Evolutionary conservation across 805 yeast genomes (phyloP).

Genomic region (Pichia insulana): DNA sequence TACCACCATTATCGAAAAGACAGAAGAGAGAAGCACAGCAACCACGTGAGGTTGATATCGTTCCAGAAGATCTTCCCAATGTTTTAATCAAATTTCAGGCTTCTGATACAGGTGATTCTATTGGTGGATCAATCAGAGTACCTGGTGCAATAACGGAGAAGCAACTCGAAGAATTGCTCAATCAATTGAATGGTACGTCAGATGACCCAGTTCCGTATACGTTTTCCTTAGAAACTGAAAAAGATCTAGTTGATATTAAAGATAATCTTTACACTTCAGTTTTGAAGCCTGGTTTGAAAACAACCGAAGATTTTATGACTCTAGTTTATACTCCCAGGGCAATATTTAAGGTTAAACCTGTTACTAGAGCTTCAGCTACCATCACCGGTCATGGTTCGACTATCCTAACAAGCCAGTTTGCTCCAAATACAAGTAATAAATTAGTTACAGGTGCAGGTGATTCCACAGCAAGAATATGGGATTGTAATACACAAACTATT

Average conservation of each 20-base stretch:
- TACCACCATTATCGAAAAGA: conserved; percentile 91
- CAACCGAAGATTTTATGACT: conserved; percentile 90
- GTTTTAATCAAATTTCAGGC: conserved; percentile 87
- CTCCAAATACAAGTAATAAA: conserved; percentile 77
- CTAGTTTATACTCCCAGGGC: conserved; percentile 92
- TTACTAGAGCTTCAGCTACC: conserved; percentile 84
- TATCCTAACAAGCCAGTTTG: conserved; percentile 83
- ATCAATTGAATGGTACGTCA: conserved; percentile 57
- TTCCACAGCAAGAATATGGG: conserved; percentile 94
- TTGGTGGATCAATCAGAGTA: conserved; percentile 80
- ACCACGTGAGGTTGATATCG: conserved; percentile 62
- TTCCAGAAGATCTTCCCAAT: conserved; percentile 77
- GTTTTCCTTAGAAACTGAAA: conserved; percentile 55
- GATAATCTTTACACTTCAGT: conserved; percentile 74
- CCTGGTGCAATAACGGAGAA: conserved; percentile 82
- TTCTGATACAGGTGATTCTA: conserved; percentile 79
- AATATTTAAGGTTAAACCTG: conserved; percentile 83
- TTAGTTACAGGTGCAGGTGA: conserved; percentile 97
- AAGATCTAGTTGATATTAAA: conserved; percentile 59
- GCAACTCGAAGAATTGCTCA: conserved; percentile 82
- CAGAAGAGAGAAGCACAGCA: conserved; percentile 78
- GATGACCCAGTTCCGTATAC: conserved; percentile 90
- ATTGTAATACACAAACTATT: conserved; percentile 91
- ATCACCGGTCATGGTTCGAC: conserved; percentile 96
- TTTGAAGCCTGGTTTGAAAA: conserved; percentile 74